Evolutionary conservation across 257 asterid genomes (phyloP).

Genomic region (Solanum piurae): DNA sequence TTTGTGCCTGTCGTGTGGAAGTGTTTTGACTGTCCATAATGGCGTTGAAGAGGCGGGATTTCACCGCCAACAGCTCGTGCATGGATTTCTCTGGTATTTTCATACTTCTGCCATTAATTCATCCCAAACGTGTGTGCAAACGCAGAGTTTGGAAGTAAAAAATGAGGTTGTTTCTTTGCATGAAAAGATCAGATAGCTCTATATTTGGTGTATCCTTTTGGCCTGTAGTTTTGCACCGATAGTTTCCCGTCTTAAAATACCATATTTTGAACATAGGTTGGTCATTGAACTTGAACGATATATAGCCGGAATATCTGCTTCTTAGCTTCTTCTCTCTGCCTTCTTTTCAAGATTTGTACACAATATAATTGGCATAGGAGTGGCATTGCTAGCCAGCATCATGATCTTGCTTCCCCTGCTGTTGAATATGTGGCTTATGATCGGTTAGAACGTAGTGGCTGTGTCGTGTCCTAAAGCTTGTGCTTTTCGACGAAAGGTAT

Average conservation of each 20-base stretch:
- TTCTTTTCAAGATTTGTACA: neutral
- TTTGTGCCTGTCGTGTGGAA: neutral
- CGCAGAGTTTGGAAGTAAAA: neutral
- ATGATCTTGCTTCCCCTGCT: neutral
- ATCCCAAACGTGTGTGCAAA: neutral
- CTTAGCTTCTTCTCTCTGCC: neutral
- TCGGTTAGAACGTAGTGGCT: neutral
- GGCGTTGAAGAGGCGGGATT: neutral
- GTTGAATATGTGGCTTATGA: neutral
- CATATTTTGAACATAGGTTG: neutral
- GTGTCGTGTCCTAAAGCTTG: neutral
- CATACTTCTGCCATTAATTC: neutral
- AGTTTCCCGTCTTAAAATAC: neutral
- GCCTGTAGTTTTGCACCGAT: neutral
- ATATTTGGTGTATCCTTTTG: neutral
- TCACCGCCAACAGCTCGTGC: neutral
- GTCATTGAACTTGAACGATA: neutral
- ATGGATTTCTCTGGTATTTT: constrained; percentile 15
- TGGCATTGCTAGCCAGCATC: neutral
- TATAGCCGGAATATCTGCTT: neutral
- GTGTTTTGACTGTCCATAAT: neutral
- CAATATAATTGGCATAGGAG: neutral
- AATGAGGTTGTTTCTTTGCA: constrained; percentile 2
- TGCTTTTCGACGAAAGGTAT: neutral
- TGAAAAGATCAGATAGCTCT: constrained; percentile 5